Evolutionary conservation across 1,284 basidiomycete genomes (phyloP), one percentile per base, ranked within the genome.

Genomic region (Baeospora myosura): DNA sequence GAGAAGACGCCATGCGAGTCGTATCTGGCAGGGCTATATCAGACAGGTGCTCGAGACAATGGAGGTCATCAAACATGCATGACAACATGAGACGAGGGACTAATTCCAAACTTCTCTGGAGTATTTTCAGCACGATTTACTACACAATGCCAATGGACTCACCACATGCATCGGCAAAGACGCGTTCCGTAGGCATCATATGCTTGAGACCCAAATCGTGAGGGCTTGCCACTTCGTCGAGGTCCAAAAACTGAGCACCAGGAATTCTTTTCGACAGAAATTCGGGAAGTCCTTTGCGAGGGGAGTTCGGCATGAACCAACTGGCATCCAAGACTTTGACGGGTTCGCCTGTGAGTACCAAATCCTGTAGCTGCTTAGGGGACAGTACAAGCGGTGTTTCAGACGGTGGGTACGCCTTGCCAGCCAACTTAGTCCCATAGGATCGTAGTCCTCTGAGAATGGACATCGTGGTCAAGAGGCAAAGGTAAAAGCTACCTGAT

Each of bases 1-100:
- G 88, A 92, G 67, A 97, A 95, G 18, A 96, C 69, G 5, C 91
- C 91, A 43, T 82, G 72, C 1, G 82, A 72, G 58, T 96, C 94
- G 59, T 97, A 98, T 49, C 84, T 88, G 35, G 36, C 36, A 41
- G 22, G 11, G 17, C 47, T 36, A 47, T 39, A 42, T 47, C 43
- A 44, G 40, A 42, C 28, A 30, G 12, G 17, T 14, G 20, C 24
- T 17, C 40, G 26, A 29, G 21, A 42, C 31, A 17, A 36, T 21
- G 7, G 45, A 16, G 29, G 14, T 32, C 17, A 51, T 37, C 24
- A 45, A 23, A 56, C 73, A 47, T 57, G 87, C 71, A 97, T 63
- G 14, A 97, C 77, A 17, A 98, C 90, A 59, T 92, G 88, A 4
- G 86, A 81, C 12, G 76, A 68, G 5, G 77, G 72, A 16, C 66